These are phyloP conservation scores for Decorospora gaudefroyi DNA, from an alignment of 2,329 filamentous ascomycete genomes.

Conservation along the genomic window DNA sequence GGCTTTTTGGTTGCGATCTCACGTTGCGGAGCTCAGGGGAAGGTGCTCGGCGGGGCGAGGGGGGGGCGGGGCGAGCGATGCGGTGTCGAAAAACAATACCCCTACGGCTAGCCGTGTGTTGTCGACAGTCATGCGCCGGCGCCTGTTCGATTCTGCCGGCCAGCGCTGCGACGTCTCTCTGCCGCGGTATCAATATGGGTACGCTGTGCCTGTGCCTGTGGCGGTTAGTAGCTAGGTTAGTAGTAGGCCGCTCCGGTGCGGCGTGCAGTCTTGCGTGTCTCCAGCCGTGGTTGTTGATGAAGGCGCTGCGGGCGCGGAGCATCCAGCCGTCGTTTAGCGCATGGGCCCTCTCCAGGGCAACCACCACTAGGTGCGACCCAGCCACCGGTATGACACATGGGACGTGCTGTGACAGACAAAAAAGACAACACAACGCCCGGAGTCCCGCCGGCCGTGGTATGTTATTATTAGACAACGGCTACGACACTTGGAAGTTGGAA, in stretches of 20 bases:
- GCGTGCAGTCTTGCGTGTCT: constrained; percentile 33
- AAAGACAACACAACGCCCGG: constrained; percentile 5
- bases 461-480: no score
- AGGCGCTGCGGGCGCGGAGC: constrained; percentile 15
- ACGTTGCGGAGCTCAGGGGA: constrained; percentile 31
- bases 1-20: constrained; percentile 23
- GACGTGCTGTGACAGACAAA: constrained; percentile 3
- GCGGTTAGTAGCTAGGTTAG: constrained; percentile 44
- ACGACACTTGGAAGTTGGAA: not conserved
- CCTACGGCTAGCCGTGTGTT: constrained; percentile 37
- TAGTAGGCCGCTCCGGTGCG: constrained; percentile 29
- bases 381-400: constrained; percentile 12
- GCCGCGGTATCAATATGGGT: constrained; percentile 13
- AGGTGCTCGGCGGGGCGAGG: constrained; percentile 29
- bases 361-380: constrained; percentile 11
- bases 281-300: constrained; percentile 32
- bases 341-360: constrained; percentile 18
- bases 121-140: constrained; percentile 34
- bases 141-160: constrained; percentile 24
- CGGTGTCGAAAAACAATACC: constrained; percentile 14
- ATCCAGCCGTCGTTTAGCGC: constrained; percentile 20
- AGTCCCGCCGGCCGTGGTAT: constrained; percentile 1
- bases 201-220: constrained; percentile 43
- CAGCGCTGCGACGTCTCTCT: constrained; percentile 11
- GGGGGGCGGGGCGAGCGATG: no score